Evolutionary conservation across 2,329 filamentous ascomycete species (phyloP).

Genomic region (Pestalotiopsis fici): DNA sequence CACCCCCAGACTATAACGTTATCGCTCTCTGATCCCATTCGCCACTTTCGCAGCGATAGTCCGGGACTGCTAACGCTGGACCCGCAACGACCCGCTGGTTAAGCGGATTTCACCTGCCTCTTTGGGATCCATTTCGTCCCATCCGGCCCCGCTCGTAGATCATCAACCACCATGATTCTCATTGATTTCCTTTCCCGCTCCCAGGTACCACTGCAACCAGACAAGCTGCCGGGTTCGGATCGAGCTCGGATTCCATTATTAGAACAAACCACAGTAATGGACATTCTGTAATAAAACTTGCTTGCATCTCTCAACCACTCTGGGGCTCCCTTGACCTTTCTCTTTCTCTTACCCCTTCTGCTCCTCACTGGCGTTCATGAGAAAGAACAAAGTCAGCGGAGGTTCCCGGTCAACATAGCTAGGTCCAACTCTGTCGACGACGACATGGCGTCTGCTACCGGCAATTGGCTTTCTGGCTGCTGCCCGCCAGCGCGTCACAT

Average conservation of each 20-base stretch:
- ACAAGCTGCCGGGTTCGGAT: background rate
- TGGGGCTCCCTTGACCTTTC: background rate
- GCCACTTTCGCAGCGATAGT: background rate
- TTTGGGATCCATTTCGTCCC: background rate
- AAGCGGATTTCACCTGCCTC: background rate
- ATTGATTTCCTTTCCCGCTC: background rate
- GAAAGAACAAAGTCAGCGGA: background rate
- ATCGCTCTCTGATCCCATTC: background rate
- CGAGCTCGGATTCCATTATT: background rate
- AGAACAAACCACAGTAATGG: background rate
- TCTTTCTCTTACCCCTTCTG: background rate
- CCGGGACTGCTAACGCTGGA: background rate
- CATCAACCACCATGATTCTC: background rate
- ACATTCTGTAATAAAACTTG: background rate
- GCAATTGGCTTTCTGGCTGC: background rate
- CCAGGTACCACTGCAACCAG: background rate
- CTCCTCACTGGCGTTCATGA: background rate
- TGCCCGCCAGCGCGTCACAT: background rate
- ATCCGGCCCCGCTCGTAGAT: background rate
- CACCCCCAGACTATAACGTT: conserved; percentile 8
- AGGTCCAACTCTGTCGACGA: background rate
- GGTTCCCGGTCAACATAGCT: background rate
- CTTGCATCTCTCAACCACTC: background rate
- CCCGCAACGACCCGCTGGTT: background rate
- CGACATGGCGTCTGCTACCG: background rate